Base-by-base conservation (phyloP, 2,329 filamentous ascomycete genomes). In the Cladosporium phlei region DNA sequence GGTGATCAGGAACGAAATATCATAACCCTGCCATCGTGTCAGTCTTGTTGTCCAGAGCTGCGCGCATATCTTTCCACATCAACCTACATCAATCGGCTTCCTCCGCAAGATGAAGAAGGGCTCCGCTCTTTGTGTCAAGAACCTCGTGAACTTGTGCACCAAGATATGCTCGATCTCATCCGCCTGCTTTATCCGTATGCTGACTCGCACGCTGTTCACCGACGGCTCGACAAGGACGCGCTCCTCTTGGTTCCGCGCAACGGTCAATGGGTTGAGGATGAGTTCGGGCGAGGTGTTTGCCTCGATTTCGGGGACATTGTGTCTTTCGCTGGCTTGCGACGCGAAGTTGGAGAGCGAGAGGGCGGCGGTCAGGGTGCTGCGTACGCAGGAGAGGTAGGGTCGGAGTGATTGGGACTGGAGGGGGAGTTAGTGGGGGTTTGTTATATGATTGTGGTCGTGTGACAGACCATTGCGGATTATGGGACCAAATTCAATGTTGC, bases 161-260 rank as follows among this genome's bases (percentile, higher is more conserved):
- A 98, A 75, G 55, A 98, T 97, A 66, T 94, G 82, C 70, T 98
- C 93, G 62, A 97, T 98, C 74, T 98, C 93, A 69, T 98, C 93
- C 52, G 93, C 93, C 76, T 98, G 93, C 75, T 98, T 98, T 70
- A 98, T 96, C 76, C 91, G 88, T 74, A 98, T 95, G 78, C 88
- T 95, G 63, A 98, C 86, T 59, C 93, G 85, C 58, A 98, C 86
- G 58, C 87, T 94, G 78, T 98, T 98, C 73, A 97, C 85, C 68
- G 87, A 93, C 45, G 93, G 90, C 73, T 97, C 91, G 65, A 97
- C 95, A 52, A 95, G 76, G 57, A 98, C 91, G 59, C 86, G 84
- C 78, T 98, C 93, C 67, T 96, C 95, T 71, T 97, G 90, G 70
- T 98, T 98, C 55, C 93, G 83, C 53, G 91, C 86, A 58, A 98